Percentiles rank a stretch among this genome's conserved stretches.
phyloP scores from a whole-genome alignment of 257 asterid genomes.

The Solanum sejunctum region DNA sequence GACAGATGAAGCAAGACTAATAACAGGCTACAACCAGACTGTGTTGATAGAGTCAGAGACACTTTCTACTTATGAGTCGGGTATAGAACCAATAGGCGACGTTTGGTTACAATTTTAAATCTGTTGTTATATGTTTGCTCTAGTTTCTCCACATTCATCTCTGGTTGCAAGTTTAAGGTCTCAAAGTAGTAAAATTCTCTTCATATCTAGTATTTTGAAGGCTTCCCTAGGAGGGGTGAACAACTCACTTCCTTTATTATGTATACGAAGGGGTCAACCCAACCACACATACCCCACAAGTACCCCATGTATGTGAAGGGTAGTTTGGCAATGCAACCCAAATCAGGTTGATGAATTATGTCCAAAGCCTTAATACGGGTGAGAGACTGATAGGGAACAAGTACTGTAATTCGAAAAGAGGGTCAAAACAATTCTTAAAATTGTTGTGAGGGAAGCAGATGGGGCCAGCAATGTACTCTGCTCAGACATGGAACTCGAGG shows the following conservation, averaged over 20 bases:
- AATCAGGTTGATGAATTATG: neutral
- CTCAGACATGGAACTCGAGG: neutral
- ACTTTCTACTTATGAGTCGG: too few species aligned
- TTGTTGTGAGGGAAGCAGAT: neutral
- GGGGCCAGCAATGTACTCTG: neutral
- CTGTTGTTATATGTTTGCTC: too few species aligned
- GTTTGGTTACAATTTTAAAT: too few species aligned
- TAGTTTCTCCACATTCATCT: neutral
- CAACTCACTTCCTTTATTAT: neutral
- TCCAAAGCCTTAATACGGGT: neutral
- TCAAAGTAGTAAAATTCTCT: neutral
- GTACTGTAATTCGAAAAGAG: neutral
- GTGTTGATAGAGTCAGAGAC: neutral
- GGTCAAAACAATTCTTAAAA: neutral
- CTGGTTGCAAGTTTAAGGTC: neutral
- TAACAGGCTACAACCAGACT: neutral
- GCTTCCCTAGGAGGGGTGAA: neutral
- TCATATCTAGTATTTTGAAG: neutral
- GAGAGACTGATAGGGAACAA: neutral
- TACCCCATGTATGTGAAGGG: neutral
- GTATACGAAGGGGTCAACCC: neutral
- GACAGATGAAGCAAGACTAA: neutral
- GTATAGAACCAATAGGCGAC: too few species aligned
- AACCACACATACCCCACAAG: neutral
- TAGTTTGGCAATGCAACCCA: neutral